Conservation (phyloP, 2,329 filamentous ascomycete species). For the Botrytis tulipae region DNA sequence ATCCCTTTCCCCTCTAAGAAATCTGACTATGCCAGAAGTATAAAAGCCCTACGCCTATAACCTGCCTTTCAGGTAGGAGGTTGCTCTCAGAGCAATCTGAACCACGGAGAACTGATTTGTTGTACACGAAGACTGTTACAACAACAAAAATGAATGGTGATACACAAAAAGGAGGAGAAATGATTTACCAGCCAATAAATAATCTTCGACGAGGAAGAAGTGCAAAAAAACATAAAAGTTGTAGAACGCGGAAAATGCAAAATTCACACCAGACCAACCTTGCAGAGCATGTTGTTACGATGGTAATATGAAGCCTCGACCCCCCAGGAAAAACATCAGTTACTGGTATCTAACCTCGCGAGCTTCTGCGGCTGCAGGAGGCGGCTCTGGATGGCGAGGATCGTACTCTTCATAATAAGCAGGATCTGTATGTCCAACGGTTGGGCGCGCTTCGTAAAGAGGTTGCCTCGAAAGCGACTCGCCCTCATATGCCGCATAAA, state of each 20-base stretch:
- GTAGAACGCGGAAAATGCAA: neutral
- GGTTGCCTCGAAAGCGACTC: slow-evolving; percentile 33
- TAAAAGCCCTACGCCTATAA: slow-evolving; percentile 7
- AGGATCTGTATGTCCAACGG: slow-evolving; percentile 29
- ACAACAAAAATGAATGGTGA: neutral
- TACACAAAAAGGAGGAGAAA: neutral
- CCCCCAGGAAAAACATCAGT: neutral
- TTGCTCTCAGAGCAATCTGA: neutral
- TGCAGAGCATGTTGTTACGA: slow-evolving; percentile 7
- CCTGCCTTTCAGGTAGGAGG: neutral
- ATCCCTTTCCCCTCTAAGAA: neutral
- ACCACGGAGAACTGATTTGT: neutral
- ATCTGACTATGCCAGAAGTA: neutral
- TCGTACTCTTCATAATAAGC: slow-evolving; percentile 46
- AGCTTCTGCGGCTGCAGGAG: slow-evolving; percentile 24
- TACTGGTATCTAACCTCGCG: slow-evolving; percentile 35
- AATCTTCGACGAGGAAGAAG: slow-evolving; percentile 9
- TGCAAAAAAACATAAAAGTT: neutral
- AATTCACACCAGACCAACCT: slow-evolving; percentile 13
- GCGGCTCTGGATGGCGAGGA: slow-evolving; percentile 42
- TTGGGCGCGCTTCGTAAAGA: slow-evolving; percentile 33
- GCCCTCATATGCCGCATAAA: slow-evolving; percentile 36
- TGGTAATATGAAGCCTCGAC: neutral
- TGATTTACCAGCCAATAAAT: slow-evolving; percentile 11
- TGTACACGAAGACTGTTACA: slow-evolving; percentile 1